phyloP scores from a whole-genome alignment of 208 protist genomes.

The Tritrichomonas foetus region DNA sequence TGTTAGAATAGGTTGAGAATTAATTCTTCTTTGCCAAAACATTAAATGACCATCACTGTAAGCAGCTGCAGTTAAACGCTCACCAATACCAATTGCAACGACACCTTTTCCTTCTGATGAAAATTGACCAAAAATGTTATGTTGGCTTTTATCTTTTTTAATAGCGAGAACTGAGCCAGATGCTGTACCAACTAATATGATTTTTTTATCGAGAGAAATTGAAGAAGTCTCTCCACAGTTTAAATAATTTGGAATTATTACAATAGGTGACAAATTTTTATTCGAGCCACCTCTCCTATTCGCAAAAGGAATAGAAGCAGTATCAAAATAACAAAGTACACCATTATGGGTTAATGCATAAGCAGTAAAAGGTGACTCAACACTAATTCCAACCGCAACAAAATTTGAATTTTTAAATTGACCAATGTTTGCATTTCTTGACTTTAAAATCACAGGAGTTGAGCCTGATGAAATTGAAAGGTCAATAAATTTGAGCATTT shows the following conservation, averaged over 20 bases:
- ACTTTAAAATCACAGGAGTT: not conserved
- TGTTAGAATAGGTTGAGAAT: not conserved
- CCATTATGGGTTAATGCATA: not conserved
- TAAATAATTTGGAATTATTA: not conserved
- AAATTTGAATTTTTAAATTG: not conserved
- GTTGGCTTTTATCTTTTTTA: not conserved
- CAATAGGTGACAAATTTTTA: not conserved
- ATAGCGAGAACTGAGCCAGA: not conserved
- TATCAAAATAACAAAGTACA: not conserved
- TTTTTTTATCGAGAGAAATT: not conserved
- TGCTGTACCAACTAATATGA: not conserved
- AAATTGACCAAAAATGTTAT: slow-evolving; percentile 22
- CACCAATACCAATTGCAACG: not conserved
- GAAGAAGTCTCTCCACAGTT: not conserved
- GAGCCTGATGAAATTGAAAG: not conserved
- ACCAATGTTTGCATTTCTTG: not conserved
- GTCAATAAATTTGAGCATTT: not conserved
- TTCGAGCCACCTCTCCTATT: not conserved
- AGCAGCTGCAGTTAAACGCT: not conserved
- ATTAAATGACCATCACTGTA: slow-evolving; percentile 13
- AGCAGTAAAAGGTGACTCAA: not conserved
- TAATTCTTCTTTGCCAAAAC: slow-evolving; percentile 4
- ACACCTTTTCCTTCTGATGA: not conserved
- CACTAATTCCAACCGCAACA: not conserved
- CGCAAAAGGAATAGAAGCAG: not conserved